A percentile compares a stretch with the other conserved stretches of the same genome.
phyloP scores from a whole-genome alignment of 345 rosid species.

The Cardamine occulta region DNA sequence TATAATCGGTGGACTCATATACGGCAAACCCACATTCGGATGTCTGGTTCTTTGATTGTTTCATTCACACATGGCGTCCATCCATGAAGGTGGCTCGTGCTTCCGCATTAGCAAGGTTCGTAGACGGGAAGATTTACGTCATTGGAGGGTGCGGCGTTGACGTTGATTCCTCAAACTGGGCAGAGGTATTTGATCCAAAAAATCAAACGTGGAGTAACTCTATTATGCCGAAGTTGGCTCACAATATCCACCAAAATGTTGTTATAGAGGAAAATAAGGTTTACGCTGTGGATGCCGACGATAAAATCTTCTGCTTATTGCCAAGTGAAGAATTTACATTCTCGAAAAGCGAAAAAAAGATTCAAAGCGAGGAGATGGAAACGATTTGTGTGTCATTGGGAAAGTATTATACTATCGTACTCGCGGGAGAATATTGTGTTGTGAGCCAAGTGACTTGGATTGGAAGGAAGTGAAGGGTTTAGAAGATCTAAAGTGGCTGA shows the following conservation, averaged over 20 bases:
- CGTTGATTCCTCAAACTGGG: not conserved
- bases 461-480: slow-evolving; percentile 25
- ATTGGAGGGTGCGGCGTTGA: not conserved
- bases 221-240: no score
- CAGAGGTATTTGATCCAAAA: not conserved
- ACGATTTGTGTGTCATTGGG: not conserved
- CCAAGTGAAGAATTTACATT: not conserved
- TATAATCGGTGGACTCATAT: not conserved
- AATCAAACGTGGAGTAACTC: not conserved
- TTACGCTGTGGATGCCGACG: not conserved
- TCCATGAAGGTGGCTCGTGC: not conserved
- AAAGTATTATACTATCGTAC: not conserved
- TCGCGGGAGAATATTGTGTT: not conserved
- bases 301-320: not conserved
- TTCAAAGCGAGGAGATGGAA: not conserved
- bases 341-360: no score
- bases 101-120: not conserved
- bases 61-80: not conserved
- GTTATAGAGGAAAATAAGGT: not conserved
- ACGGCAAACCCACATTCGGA: not conserved
- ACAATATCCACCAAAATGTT: not conserved
- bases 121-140: not conserved
- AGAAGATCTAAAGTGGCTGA: no score
- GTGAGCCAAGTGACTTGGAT: not conserved
- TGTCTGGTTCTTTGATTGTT: not conserved